Percentiles rank a stretch among this genome's conserved stretches.
phyloP scores from a whole-genome alignment of 768 basidiomycete species.

The Naganishia onofrii region DNA sequence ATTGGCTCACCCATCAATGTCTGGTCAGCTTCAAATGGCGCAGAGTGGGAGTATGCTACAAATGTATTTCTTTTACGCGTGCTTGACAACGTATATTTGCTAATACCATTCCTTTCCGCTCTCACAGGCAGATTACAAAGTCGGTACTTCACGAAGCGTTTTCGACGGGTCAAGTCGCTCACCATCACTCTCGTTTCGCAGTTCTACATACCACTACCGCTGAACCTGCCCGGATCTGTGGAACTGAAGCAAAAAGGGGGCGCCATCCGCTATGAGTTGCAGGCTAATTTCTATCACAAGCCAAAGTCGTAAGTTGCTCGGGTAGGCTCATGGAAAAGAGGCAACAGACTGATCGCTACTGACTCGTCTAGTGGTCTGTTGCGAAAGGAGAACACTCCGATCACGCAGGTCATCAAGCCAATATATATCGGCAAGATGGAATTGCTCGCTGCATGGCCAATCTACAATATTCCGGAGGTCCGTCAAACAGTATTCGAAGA shows the following conservation, averaged over 20 bases:
- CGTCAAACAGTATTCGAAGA: constrained; percentile 56
- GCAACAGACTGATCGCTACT: constrained; percentile 24
- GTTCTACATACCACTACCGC: constrained; percentile 86
- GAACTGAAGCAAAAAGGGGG: constrained; percentile 69
- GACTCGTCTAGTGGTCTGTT: constrained; percentile 66
- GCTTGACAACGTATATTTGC: background rate
- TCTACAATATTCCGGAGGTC: constrained; percentile 55
- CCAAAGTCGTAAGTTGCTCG: constrained; percentile 79
- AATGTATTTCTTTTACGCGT: constrained; percentile 58
- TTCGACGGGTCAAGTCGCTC: background rate
- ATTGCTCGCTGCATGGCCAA: constrained; percentile 87
- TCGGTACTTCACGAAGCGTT: constrained; percentile 1
- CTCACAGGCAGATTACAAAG: constrained; percentile 28
- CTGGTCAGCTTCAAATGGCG: constrained; percentile 66
- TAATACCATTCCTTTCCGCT: constrained; percentile 16
- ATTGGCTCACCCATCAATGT: constrained; percentile 68
- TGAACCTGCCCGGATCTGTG: constrained; percentile 82
- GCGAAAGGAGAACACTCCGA: constrained; percentile 70
- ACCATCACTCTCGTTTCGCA: constrained; percentile 62
- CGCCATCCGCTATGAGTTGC: constrained; percentile 84
- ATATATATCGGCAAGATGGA: constrained; percentile 92
- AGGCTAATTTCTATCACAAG: constrained; percentile 79
- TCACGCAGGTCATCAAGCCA: constrained; percentile 65
- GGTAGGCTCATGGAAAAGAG: no score
- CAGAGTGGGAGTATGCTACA: constrained; percentile 67